Evolutionary conservation across 2,329 filamentous ascomycete species (phyloP), one percentile per base, ranked within the genome.

Genomic region (Fonsecaea erecta): DNA sequence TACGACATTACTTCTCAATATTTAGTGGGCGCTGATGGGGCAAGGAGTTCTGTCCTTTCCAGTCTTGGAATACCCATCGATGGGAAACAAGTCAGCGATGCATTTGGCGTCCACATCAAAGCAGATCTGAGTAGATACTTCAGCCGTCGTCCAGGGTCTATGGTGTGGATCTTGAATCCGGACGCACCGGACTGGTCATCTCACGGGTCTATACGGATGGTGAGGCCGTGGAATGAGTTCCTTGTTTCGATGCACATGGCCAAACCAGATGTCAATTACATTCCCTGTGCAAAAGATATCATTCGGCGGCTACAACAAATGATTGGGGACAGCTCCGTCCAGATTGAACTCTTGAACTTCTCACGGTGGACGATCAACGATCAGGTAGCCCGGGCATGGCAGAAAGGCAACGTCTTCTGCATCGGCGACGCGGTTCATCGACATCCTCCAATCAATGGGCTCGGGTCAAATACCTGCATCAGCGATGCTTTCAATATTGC

Each of bases 151-250:
- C 78, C 76, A 18, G 86, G 86, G 0, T 87, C 87, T 70, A 76
- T 89, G 24, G 85, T 88, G 71, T 87, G 84, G 82, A 76, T 86
- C 1, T 76, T 88, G 71, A 80, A 83, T 65, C 85, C 86, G 0
- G 82, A 85, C 62, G 74, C 73, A 53, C 75, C 82, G 54, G 76
- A 76, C 0, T 87, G 83, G 75, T 84, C 78, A 0, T 84, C 82
- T 79, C 75, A 76, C 21, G 75, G 73, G 2, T 75, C 85, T 66
- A 76, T 82, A 1, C 78, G 86, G n/a, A 88, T 89, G 85, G 85
- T 89, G 2, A 85, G 83, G 75, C 82, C 86, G 0, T 89, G 86
- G 86, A 72, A 83, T 67, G 83, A 89, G 75, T 89, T 85, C 85
- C 78, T 85, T 75, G 83, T 85, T 46, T 83, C 85, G 58, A 72